These are phyloP conservation scores for Cryptosporidium parvum DNA, from an alignment of 169 alveolate species.

Conservation along the genomic window DNA sequence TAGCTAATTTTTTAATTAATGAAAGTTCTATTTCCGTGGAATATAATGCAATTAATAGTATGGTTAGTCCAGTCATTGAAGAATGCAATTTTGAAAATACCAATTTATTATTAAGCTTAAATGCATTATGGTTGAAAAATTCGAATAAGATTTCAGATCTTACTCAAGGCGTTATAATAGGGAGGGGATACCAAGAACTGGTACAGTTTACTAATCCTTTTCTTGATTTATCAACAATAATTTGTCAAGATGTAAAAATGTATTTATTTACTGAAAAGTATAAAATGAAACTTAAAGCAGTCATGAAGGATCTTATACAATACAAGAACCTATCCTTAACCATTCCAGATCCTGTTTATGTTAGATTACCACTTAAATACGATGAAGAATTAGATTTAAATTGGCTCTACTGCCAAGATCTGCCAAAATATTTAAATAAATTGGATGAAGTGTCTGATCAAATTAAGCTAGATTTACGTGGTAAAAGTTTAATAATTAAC, in stretches of 20 bases:
- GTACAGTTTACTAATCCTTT: conserved; percentile 9
- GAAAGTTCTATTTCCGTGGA: conserved; percentile 5
- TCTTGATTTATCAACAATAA: conserved; percentile 14
- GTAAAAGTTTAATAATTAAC: neutral
- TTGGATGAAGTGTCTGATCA: neutral
- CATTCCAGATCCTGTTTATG: conserved; percentile 25
- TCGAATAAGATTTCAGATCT: neutral
- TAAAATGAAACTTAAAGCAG: neutral
- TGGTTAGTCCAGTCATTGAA: conserved; percentile 2
- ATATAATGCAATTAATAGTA: neutral
- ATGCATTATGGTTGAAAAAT: conserved; percentile 36
- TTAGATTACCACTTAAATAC: conserved; percentile 27
- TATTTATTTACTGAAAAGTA: conserved; percentile 23
- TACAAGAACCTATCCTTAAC: neutral
- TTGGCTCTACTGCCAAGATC: conserved; percentile 11
- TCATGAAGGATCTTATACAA: neutral
- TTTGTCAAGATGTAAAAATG: conserved; percentile 32
- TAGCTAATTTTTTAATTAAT: neutral
- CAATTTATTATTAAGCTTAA: neutral
- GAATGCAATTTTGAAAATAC: conserved; percentile 12
- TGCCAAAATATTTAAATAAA: neutral
- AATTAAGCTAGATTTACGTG: conserved; percentile 20
- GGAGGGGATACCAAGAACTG: conserved; percentile 54
- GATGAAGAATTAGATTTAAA: conserved; percentile 1
- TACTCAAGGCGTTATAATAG: conserved; percentile 16